Conservation (phyloP, 2,329 filamentous ascomycete genomes). For the Colletotrichum echinochloae region DNA sequence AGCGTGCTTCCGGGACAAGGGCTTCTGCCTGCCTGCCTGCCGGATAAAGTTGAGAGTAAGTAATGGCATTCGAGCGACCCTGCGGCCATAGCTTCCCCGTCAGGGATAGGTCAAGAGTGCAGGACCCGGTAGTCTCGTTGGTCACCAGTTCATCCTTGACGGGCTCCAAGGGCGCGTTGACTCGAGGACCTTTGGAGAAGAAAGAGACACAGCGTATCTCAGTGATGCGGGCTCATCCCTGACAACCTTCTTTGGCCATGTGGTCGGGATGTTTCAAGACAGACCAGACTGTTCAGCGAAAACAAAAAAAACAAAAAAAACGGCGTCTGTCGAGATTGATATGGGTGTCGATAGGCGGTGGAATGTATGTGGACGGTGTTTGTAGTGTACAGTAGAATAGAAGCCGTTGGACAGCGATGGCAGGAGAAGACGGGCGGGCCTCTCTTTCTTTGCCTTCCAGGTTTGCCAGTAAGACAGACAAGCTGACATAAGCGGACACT, state of each 20-base stretch:
- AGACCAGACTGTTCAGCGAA: no score
- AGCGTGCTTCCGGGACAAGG: background rate
- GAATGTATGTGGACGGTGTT: background rate
- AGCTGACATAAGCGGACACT: conserved; percentile 25
- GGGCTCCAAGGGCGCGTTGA: background rate
- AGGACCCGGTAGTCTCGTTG: conserved; percentile 7
- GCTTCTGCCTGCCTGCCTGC: no score
- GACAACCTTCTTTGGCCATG: background rate
- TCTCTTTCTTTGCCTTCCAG: no score
- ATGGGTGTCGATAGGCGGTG: background rate
- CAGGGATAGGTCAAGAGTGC: background rate
- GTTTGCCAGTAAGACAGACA: background rate
- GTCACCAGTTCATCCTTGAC: conserved; percentile 1
- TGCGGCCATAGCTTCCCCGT: conserved; percentile 1
- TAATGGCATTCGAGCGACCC: conserved; percentile 4
- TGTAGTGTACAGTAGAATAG: background rate
- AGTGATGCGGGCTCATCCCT: background rate
- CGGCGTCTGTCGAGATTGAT: background rate
- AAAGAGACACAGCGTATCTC: background rate
- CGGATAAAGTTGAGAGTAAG: no score
- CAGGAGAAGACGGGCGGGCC: background rate
- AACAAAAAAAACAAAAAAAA: no score
- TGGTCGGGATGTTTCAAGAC: background rate
- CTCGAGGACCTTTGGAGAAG: background rate
- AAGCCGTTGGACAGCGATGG: background rate